Evolutionary conservation across 768 basidiomycete genomes (phyloP).

Genomic region (Boletus reticuloceps): DNA sequence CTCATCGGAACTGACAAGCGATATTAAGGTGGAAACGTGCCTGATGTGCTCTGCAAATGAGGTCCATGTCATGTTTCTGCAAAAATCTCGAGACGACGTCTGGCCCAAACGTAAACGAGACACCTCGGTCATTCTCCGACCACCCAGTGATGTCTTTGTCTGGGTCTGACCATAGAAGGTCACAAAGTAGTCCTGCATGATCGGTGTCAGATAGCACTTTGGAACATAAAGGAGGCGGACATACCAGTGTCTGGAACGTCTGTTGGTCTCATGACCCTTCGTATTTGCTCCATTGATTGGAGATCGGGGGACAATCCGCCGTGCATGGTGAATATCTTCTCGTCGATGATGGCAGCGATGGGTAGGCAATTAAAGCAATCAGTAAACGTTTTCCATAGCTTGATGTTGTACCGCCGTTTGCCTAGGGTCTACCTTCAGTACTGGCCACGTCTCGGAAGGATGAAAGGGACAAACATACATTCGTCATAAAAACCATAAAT

Average conservation of each 20-base stretch:
- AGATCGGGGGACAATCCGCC: slow-evolving; percentile 96
- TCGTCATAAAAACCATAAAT: slow-evolving; percentile 99
- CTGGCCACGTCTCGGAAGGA: neutral
- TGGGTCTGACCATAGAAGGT: slow-evolving; percentile 98
- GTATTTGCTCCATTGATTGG: slow-evolving; percentile 99
- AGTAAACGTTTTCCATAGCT: slow-evolving; percentile 99
- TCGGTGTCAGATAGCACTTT: slow-evolving; percentile 4
- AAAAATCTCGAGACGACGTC: slow-evolving; percentile 98
- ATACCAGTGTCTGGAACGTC: slow-evolving; percentile 97
- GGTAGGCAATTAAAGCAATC: slow-evolving; percentile 99
- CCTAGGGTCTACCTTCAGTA: slow-evolving; percentile 47
- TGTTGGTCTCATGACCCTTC: slow-evolving; percentile 97
- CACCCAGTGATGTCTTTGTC: slow-evolving; percentile 99
- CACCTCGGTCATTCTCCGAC: slow-evolving; percentile 99
- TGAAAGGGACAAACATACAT: slow-evolving; percentile 56
- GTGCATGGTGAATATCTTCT: slow-evolving; percentile 99
- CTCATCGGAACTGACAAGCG: neutral
- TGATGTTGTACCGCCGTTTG: slow-evolving; percentile 99
- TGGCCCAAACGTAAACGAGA: slow-evolving; percentile 98
- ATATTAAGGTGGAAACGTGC: slow-evolving; percentile 40
- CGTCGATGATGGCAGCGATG: slow-evolving; percentile 99
- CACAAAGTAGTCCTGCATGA: slow-evolving; percentile 79
- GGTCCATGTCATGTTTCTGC: slow-evolving; percentile 99
- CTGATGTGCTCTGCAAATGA: slow-evolving; percentile 98
- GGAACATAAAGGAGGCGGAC: slow-evolving; percentile 12